Percentiles rank a stretch among this genome's conserved stretches.
These are phyloP conservation scores for Aspergillus piperis DNA, from an alignment of 2,329 filamentous ascomycete species.

Conservation along the genomic window DNA sequence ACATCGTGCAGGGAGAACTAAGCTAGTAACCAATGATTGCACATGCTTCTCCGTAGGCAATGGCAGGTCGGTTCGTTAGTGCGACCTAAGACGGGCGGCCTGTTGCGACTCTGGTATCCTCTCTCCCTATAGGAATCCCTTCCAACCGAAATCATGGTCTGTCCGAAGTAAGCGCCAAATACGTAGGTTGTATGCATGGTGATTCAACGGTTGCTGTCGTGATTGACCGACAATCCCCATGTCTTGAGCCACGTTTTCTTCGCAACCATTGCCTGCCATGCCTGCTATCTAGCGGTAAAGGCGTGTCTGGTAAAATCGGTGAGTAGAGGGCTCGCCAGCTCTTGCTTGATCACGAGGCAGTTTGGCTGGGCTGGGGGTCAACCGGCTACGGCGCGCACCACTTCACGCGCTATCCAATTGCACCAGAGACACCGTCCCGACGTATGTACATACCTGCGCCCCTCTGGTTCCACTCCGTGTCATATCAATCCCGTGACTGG, in stretches of 20 bases:
- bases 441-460: neutral
- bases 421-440: neutral
- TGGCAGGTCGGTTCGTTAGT: neutral
- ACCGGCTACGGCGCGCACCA: neutral
- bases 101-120: neutral
- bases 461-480: neutral
- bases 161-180: constrained; percentile 8
- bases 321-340: neutral
- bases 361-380: neutral
- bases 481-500: neutral
- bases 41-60: neutral
- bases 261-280: neutral
- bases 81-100: neutral
- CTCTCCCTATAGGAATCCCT: neutral
- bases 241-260: constrained; percentile 17
- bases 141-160: neutral
- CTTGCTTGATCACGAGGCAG: neutral
- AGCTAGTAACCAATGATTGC: neutral
- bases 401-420: neutral
- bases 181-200: constrained; percentile 5
- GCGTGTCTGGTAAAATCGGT: neutral
- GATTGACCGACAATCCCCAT: constrained; percentile 15
- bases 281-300: constrained; percentile 1
- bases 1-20: neutral
- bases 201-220: constrained; percentile 5